Evolutionary conservation across 73 alveolate species (phyloP).

Genomic region (Paraurostyla sp.): DNA sequence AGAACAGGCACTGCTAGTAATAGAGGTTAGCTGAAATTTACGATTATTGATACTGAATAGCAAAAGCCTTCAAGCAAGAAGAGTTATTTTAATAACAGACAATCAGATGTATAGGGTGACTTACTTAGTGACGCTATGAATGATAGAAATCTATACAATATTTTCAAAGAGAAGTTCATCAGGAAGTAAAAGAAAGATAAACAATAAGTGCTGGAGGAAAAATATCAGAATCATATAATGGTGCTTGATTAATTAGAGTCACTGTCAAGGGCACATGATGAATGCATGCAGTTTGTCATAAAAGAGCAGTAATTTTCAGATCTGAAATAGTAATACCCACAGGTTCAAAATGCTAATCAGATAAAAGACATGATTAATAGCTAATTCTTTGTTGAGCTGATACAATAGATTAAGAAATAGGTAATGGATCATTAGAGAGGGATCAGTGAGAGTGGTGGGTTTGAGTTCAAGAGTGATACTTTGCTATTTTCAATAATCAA

Average conservation of each 20-base stretch:
- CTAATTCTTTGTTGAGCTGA: not conserved
- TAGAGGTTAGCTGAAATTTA: too few species aligned
- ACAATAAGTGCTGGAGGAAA: not conserved
- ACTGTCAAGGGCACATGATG: not conserved
- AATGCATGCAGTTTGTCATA: not conserved
- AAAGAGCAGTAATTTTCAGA: too few species aligned
- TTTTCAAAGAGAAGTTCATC: not conserved
- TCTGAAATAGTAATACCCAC: too few species aligned
- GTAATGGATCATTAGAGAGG: not conserved
- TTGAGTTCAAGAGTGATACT: conserved; percentile 15
- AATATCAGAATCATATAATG: not conserved
- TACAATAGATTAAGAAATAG: not conserved
- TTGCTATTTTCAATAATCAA: not conserved
- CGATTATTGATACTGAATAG: too few species aligned
- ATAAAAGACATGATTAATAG: conserved; percentile 23
- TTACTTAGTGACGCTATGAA: not conserved
- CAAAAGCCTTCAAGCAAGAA: too few species aligned
- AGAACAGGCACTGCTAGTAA: too few species aligned
- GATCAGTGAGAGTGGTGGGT: not conserved
- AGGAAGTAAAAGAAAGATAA: not conserved
- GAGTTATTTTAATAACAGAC: too few species aligned
- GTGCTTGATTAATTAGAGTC: conserved; percentile 19
- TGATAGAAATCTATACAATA: not conserved
- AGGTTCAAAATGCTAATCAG: too few species aligned
- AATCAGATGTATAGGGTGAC: not conserved